Evolutionary conservation across 306 rosid genomes (phyloP), one percentile per base, ranked within the genome.

Genomic region (Aeschynomene evenia): DNA sequence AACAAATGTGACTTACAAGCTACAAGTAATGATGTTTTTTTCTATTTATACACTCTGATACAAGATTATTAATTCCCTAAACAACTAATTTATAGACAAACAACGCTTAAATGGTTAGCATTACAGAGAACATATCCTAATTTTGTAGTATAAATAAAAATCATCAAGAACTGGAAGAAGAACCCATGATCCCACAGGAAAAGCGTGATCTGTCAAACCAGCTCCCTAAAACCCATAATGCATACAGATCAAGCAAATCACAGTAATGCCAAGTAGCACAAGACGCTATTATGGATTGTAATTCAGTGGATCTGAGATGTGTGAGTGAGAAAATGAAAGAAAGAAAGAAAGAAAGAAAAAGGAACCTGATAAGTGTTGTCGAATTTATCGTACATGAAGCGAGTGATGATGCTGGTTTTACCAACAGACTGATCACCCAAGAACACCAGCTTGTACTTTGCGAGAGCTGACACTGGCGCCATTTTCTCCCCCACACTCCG

Each of bases 401-500:
- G 85, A 40, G 85, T 81, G 76, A 81, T 81, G 79, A 81, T 76
- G 60, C 85, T 81, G 66, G 85, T 81, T 57, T 81, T 81, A 45
- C 85, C 85, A 56, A 81, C 85, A 2, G 82, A 81, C 60, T 81
- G 85, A 51, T 81, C 85, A 34, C 82, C 85, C 65, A 81, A 67
- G 54, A 81, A 81, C 69, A 81, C 85, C 73, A 81, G 70, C 79
- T 81, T 77, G 76, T 81, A 81, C 79, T 81, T 81, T 12, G 82
- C 85, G 51, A 81, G 70, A 68, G 85, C 85, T 20, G 85, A 81
- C 57, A 81, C 79, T 20, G 85, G 76, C 56, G 85, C 85, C 85
- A 81, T 81, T 62, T 20, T 33, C 23, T 2, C 54, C 19, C 36
- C 53, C 7, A 8, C 5, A 18, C 54, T 18, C 26, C 23, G n/a